Evolutionary conservation across 768 basidiomycete species (phyloP), one percentile per base, ranked within the genome.

Genomic region (Calocera viscosa): DNA sequence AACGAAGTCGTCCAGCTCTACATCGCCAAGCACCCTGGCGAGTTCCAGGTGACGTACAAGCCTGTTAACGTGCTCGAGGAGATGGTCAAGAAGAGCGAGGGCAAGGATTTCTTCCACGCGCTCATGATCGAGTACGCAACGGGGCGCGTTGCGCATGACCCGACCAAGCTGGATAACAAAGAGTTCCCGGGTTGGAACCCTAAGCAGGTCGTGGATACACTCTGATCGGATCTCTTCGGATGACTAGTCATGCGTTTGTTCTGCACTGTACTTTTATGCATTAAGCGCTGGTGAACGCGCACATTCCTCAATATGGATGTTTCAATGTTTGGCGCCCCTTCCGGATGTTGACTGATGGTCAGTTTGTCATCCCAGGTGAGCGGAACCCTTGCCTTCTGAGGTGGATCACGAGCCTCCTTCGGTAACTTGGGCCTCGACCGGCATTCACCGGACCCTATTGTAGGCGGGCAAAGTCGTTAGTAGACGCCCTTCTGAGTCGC

Each of bases 61-160:
- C 53, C 53, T 26, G 53, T 60, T 19, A 10, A 26, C 2, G 53
- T 22, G 30, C 53, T 60, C 53, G 53, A 60, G 53, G 53, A 60
- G 53, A 26, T 60, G 24, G 53, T 60, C 14, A 12, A 60, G 53
- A 60, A 60, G 53, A 60, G 53, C 30, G 53, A 60, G 53, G 53
- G 53, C 53, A 60, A 60, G 53, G 53, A 60, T 26, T 60, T 60
- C 53, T 60, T 60, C 30, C 53, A 60, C 53, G 53, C 53, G 53
- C 53, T 60, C 26, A 60, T 60, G 53, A 60, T 60, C 30, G 53
- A 60, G 53, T 60, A 60, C 26, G 53, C 53, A 10, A 60, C 53
- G 11, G 53, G 53, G 16, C 53, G 53, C 24, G 53, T 60, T 26
- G 53, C 53, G 26, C 53, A 60, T 26, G 53, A 60, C 30, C 53